These are phyloP conservation scores for Phoma sp. DNA, from an alignment of 2,329 filamentous ascomycete species.

Conservation along the genomic window DNA sequence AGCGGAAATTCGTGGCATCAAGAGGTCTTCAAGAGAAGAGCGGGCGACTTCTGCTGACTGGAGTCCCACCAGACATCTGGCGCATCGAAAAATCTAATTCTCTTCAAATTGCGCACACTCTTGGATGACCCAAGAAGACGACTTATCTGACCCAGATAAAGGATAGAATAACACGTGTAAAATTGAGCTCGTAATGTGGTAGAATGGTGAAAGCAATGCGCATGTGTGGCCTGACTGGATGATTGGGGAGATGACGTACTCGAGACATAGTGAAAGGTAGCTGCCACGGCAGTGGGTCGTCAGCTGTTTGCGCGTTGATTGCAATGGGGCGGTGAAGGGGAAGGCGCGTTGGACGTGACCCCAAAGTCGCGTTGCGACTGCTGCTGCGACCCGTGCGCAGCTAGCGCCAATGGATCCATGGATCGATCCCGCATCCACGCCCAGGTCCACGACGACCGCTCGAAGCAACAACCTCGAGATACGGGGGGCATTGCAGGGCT, in stretches of 20 bases:
- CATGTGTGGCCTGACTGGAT: neutral
- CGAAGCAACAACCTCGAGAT: neutral
- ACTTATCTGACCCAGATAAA: neutral
- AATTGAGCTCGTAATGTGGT: neutral
- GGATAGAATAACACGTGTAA: constrained; percentile 2
- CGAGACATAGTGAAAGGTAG: constrained; percentile 37
- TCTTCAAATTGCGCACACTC: neutral
- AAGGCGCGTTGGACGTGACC: constrained; percentile 26
- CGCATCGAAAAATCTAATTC: neutral
- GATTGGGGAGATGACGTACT: constrained; percentile 33
- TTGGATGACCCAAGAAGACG: neutral
- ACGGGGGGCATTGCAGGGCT: no score
- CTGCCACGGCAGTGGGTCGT: constrained; percentile 24
- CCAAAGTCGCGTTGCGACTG: constrained; percentile 30
- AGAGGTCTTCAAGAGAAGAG: neutral
- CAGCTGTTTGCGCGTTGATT: constrained; percentile 25
- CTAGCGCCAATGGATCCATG: constrained; percentile 4
- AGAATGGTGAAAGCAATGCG: neutral
- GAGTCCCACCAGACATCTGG: neutral
- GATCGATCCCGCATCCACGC: neutral
- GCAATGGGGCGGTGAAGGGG: constrained; percentile 36
- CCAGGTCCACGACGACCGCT: neutral
- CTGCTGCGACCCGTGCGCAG: constrained; percentile 20
- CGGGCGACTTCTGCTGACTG: neutral
- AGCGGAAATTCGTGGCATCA: neutral